Conservation (phyloP, 1,284 basidiomycete genomes). For the Cryptococcus sp. region DNA sequence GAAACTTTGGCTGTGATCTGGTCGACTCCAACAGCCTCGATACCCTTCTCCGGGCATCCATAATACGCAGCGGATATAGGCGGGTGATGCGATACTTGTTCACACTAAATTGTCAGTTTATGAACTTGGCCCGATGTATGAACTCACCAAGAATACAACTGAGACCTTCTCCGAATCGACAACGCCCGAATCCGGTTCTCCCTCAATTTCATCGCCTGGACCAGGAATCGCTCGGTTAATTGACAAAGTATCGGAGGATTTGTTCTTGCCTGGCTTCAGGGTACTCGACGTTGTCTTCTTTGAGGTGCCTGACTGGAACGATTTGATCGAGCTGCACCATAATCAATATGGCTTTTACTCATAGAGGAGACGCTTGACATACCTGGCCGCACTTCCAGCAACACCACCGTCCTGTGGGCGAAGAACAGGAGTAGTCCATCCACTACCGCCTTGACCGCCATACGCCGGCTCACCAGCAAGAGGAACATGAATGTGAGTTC, state of each 20-base stretch:
- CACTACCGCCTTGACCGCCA: constrained; percentile 38
- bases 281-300: constrained; percentile 6
- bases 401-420: constrained; percentile 38
- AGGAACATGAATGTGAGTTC: constrained; percentile 46
- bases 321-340: constrained; percentile 27
- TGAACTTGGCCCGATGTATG: neutral
- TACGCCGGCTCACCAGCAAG: constrained; percentile 41
- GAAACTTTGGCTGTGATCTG: constrained; percentile 89
- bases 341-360: neutral
- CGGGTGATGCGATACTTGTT: constrained; percentile 93
- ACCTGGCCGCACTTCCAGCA: constrained; percentile 29
- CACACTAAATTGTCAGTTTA: constrained; percentile 50
- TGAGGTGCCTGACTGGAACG: constrained; percentile 25
- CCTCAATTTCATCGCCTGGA: constrained; percentile 42
- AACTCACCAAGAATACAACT: constrained; percentile 58
- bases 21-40: constrained; percentile 71
- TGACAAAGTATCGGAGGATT: constrained; percentile 6
- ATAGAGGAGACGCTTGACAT: constrained; percentile 2
- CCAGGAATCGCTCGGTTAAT: constrained; percentile 30
- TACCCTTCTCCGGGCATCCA: constrained; percentile 64
- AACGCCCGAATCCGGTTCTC: constrained; percentile 46
- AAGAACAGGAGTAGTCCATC: constrained; percentile 43
- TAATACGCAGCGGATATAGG: constrained; percentile 86
- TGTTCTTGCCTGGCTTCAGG: constrained; percentile 4
- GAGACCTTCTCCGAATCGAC: constrained; percentile 54